A percentile compares a stretch with the other conserved stretches of the same genome.
Evolutionary conservation across 805 yeast genomes (phyloP).

Genomic region (Candida vaughaniae): DNA sequence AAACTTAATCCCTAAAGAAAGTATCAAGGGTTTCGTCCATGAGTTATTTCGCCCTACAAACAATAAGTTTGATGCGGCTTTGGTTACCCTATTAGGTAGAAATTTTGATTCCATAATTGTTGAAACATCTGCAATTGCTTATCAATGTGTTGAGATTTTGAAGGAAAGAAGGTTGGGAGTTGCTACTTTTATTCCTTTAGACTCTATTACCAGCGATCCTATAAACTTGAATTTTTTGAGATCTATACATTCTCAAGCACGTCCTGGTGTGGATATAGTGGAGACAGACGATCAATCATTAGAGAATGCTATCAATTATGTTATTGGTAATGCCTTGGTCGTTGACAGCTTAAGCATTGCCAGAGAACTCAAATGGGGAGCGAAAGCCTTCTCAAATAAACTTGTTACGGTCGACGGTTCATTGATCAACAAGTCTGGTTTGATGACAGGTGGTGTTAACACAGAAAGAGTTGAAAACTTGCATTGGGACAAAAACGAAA

Average conservation of each 20-base stretch:
- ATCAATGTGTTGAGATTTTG: conserved; percentile 72
- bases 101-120: conserved; percentile 83
- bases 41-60: conserved; percentile 80
- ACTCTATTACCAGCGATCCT: conserved; percentile 57
- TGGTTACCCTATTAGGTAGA: conserved; percentile 74
- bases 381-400: conserved; percentile 52
- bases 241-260: conserved; percentile 49
- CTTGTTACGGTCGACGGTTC: conserved; percentile 83
- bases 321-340: conserved; percentile 75
- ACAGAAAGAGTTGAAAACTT: conserved; percentile 38
- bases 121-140: conserved; percentile 65
- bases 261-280: conserved; percentile 73
- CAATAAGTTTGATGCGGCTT: conserved; percentile 68
- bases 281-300: conserved; percentile 60
- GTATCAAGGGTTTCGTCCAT: conserved; percentile 77
- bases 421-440: conserved; percentile 77
- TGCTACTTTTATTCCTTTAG: conserved; percentile 86
- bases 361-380: conserved; percentile 67
- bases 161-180: conserved; percentile 84
- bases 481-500: conserved; percentile 71
- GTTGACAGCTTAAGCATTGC: conserved; percentile 74
- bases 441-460: conserved; percentile 87
- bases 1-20: conserved; percentile 66
- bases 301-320: conserved; percentile 77
- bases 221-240: conserved; percentile 56